Conservation (phyloP, 1,284 basidiomycete genomes). For the Volvariella volvacea region DNA sequence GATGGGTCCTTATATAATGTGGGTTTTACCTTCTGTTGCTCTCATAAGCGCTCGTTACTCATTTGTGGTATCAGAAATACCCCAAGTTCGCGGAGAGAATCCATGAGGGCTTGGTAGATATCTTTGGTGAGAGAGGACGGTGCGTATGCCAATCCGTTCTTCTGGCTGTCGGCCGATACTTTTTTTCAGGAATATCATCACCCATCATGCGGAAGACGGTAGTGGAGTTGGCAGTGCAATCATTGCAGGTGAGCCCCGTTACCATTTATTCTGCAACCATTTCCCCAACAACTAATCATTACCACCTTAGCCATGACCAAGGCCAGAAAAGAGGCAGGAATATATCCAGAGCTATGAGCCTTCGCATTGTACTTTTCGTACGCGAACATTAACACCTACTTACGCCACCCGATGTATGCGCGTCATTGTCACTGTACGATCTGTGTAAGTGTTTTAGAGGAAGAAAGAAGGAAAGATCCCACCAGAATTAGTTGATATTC, state of each 20-base stretch:
- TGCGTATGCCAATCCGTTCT: conserved; percentile 27
- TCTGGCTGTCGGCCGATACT: not conserved
- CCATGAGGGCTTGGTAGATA: conserved; percentile 83
- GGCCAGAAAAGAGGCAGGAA: conserved; percentile 27
- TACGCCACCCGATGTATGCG: too few relatives aligned
- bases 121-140: conserved; percentile 92
- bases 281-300: not conserved
- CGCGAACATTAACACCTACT: too few relatives aligned
- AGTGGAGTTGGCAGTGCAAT: conserved; percentile 95
- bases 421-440: too few relatives aligned
- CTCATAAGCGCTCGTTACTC: not conserved
- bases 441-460: too few relatives aligned
- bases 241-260: conserved; percentile 68
- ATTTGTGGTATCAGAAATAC: conserved; percentile 71
- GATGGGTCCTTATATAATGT: conserved; percentile 94
- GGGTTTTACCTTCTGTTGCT: conserved; percentile 21
- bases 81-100: conserved; percentile 87
- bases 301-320: conserved; percentile 30
- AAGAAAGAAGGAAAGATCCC: too few relatives aligned
- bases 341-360: conserved; percentile 24
- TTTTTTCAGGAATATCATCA: conserved; percentile 65
- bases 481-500: too few relatives aligned
- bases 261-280: conserved; percentile 1
- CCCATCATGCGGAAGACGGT: conserved; percentile 91
- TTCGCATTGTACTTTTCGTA: not conserved